A percentile compares a stretch with the other conserved stretches of the same genome.
phyloP scores from a whole-genome alignment of 176 grass and related monocot species.

The Phoenix dactylifera region DNA sequence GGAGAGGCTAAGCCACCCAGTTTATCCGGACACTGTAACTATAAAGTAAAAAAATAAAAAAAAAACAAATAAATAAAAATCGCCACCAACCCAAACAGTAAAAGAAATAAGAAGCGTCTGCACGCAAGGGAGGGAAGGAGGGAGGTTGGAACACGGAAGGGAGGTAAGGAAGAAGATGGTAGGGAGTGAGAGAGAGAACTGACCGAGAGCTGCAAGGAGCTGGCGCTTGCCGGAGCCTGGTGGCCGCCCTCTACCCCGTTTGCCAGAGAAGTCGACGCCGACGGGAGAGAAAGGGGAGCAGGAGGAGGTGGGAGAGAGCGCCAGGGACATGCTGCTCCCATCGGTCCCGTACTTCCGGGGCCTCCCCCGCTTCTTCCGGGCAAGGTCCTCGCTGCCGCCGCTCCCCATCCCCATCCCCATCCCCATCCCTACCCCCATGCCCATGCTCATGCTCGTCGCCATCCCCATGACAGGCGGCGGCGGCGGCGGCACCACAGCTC shows the following conservation, averaged over 20 bases:
- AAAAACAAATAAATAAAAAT: too few relatives aligned
- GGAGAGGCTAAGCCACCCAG: too few relatives aligned
- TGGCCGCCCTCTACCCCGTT: slow-evolving; percentile 62
- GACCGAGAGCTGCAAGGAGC: slow-evolving; percentile 79
- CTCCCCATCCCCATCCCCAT: too few relatives aligned
- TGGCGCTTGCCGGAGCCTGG: slow-evolving; percentile 77
- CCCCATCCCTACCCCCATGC: too few relatives aligned
- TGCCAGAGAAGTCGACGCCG: slow-evolving; percentile 23
- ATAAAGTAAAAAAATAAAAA: too few relatives aligned
- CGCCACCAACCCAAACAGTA: background rate
- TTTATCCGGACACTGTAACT: too few relatives aligned
- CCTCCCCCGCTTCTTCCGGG: slow-evolving; percentile 23
- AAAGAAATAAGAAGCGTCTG: background rate
- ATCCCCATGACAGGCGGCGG: background rate
- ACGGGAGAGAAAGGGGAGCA: background rate
- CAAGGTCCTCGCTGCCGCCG: background rate
- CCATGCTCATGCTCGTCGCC: background rate
- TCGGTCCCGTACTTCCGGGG: slow-evolving; percentile 20
- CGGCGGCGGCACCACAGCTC: slow-evolving; percentile 2
- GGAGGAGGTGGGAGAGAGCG: slow-evolving; percentile 4
- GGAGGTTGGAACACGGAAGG: too few relatives aligned
- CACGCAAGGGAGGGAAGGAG: too few relatives aligned
- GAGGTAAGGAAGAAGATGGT: background rate
- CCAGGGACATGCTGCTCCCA: slow-evolving; percentile 5
- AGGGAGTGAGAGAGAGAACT: background rate